Evolutionary conservation across 768 basidiomycete species (phyloP).

Genomic region (Podaxis rugospora): DNA sequence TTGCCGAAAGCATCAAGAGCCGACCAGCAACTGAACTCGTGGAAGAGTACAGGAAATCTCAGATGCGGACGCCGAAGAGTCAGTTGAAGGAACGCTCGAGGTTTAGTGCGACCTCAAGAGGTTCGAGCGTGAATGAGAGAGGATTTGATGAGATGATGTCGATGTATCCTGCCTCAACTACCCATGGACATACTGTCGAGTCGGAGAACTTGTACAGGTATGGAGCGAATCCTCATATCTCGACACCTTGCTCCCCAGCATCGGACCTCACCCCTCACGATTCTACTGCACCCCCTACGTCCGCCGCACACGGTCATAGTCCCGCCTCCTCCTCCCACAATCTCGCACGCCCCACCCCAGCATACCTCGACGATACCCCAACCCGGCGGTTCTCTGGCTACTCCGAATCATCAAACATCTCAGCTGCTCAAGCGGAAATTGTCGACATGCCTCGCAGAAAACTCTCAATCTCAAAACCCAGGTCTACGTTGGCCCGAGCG

Average conservation of each 20-base stretch:
- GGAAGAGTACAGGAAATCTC: constrained; percentile 11
- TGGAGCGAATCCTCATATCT: neutral
- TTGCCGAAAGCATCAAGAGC: constrained; percentile 23
- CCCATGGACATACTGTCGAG: neutral
- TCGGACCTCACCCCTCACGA: constrained; percentile 3
- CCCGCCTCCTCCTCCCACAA: neutral
- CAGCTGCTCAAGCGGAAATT: constrained; percentile 9
- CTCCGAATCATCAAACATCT: neutral
- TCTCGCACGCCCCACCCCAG: neutral
- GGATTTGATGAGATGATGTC: neutral
- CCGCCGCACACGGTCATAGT: neutral
- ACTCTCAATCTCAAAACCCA: neutral
- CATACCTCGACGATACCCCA: neutral
- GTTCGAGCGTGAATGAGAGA: neutral
- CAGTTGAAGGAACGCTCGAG: constrained; percentile 1
- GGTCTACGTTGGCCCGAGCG: constrained; percentile 3
- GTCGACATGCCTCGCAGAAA: constrained; percentile 3
- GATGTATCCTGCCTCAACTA: neutral
- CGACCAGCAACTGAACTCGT: constrained; percentile 16
- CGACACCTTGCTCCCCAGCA: neutral
- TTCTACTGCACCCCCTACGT: neutral
- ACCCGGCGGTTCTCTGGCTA: neutral
- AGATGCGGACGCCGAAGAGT: constrained; percentile 3
- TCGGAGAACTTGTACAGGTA: neutral
- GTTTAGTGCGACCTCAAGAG: neutral